Percentiles rank a stretch among this genome's conserved stretches.
Conservation (phyloP, 257 asterid genomes). For the Solanum bulbocastanum region DNA sequence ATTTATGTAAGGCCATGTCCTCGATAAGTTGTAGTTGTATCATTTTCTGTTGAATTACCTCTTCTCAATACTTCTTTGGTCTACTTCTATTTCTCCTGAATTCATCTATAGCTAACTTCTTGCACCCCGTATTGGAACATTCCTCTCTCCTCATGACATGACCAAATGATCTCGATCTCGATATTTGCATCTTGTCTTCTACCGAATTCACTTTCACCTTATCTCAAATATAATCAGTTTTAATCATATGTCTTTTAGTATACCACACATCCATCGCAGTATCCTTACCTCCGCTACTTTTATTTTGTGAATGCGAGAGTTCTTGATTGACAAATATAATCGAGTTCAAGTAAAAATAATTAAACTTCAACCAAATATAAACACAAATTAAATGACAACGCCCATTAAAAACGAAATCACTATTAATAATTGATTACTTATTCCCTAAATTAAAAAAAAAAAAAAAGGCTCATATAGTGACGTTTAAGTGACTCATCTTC, state of each 20-base stretch:
- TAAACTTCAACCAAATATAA: not conserved
- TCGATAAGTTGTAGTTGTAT: not conserved
- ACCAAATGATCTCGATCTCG: not conserved
- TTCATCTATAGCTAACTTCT: not conserved
- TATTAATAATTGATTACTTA: not conserved
- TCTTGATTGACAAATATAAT: not conserved
- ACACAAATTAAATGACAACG: not conserved
- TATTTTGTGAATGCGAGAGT: not conserved
- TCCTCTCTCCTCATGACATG: no score
- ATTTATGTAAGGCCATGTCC: no score
- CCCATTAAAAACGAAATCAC: not conserved
- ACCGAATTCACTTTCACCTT: accelerated
- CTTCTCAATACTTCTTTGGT: not conserved
- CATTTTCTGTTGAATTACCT: not conserved
- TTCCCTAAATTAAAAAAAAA: not conserved
- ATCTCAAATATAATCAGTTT: not conserved
- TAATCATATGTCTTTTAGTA: not conserved
- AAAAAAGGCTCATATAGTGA: not conserved
- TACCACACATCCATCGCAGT: not conserved
- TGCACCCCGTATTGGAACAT: not conserved
- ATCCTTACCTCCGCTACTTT: not conserved
- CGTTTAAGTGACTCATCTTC: not conserved
- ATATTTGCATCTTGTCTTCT: not conserved
- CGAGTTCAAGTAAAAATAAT: not conserved
- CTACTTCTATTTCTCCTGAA: no score